phyloP scores from a whole-genome alignment of 805 yeast genomes.

The Ogataea methylovora region DNA sequence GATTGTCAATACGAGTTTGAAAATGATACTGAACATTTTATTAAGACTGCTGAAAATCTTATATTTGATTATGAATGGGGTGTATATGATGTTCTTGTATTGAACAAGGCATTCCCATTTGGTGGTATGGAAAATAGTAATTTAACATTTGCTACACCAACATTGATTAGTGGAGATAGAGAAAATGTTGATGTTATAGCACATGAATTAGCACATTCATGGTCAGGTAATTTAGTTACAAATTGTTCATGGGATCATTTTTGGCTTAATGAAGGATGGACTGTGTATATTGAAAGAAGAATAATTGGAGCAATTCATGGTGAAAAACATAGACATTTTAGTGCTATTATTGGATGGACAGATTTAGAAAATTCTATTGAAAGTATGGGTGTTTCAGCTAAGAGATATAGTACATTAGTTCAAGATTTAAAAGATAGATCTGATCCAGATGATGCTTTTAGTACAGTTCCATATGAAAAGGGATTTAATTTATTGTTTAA shows the following conservation, averaged over 20 bases:
- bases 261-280: slow-evolving; percentile 96
- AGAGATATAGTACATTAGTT: slow-evolving; percentile 53
- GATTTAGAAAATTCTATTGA: slow-evolving; percentile 62
- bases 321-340: slow-evolving; percentile 68
- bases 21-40: slow-evolving; percentile 73
- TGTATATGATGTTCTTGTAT: slow-evolving; percentile 69
- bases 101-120: slow-evolving; percentile 74
- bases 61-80: slow-evolving; percentile 82
- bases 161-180: slow-evolving; percentile 76
- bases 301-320: slow-evolving; percentile 76
- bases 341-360: slow-evolving; percentile 85
- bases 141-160: slow-evolving; percentile 85
- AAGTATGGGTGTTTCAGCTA: slow-evolving; percentile 49
- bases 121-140: slow-evolving; percentile 97
- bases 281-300: slow-evolving; percentile 83
- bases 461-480: slow-evolving; percentile 85
- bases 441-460: slow-evolving; percentile 88
- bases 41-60: slow-evolving; percentile 66
- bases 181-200: slow-evolving; percentile 86
- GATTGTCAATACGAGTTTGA: slow-evolving; percentile 76
- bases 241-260: slow-evolving; percentile 91
- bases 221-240: slow-evolving; percentile 89
- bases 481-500: slow-evolving; percentile 75
- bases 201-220: slow-evolving; percentile 88
- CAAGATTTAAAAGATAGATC: slow-evolving; percentile 61